Percentiles rank a stretch among this genome's conserved stretches.
These are phyloP conservation scores for Leishmania arabica DNA, from an alignment of 208 protist genomes.

Conservation along the genomic window DNA sequence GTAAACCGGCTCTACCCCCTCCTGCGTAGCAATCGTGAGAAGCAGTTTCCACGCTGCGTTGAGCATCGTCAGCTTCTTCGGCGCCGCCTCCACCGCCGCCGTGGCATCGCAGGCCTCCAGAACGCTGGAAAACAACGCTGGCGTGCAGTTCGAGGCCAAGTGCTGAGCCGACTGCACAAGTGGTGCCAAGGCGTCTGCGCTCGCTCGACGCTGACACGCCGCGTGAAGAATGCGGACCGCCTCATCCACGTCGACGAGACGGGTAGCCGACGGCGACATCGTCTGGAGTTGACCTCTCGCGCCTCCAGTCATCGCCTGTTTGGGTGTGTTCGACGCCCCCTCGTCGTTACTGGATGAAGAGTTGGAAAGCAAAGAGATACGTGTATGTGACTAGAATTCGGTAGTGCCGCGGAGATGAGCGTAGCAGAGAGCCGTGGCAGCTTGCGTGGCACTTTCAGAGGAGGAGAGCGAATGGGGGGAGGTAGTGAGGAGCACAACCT, in stretches of 20 bases:
- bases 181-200: conserved; percentile 15
- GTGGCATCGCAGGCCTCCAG: conserved; percentile 49
- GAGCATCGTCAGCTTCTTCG: conserved; percentile 48
- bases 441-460: background rate
- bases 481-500: background rate
- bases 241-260: conserved; percentile 17
- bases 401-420: background rate
- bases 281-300: background rate
- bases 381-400: background rate
- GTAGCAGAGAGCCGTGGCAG: background rate
- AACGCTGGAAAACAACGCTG: conserved; percentile 40
- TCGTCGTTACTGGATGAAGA: background rate
- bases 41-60: conserved; percentile 79
- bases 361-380: background rate
- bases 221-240: conserved; percentile 23
- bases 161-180: conserved; percentile 27
- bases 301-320: background rate
- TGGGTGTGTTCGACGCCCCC: background rate
- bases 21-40: conserved; percentile 42
- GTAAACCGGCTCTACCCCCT: conserved; percentile 12
- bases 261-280: conserved; percentile 12
- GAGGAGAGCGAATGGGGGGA: background rate
- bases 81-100: conserved; percentile 14
- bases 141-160: conserved; percentile 32
- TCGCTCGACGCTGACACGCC: conserved; percentile 14